phyloP scores from a whole-genome alignment of 306 rosid genomes.

The Macrotyloma uniflorum region DNA sequence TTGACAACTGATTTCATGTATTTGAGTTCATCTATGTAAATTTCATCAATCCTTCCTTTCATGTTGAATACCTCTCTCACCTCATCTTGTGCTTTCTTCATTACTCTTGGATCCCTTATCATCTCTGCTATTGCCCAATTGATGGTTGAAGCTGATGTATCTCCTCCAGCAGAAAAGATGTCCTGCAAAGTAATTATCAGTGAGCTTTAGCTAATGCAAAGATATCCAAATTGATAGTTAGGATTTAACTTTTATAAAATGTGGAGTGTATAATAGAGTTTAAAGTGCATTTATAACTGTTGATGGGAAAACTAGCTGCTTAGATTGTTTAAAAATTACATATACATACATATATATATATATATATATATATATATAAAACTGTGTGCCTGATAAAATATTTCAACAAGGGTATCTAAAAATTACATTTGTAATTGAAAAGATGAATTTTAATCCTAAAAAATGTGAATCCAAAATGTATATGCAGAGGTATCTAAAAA shows the following conservation, averaged over 20 bases:
- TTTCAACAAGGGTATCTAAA: too few relatives aligned
- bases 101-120: background rate
- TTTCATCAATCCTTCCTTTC: background rate
- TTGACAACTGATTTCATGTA: background rate
- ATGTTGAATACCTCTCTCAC: background rate
- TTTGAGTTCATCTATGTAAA: background rate
- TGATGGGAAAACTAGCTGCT: background rate
- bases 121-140: background rate
- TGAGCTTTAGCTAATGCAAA: too few relatives aligned
- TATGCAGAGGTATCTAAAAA: too few relatives aligned
- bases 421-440: too few relatives aligned
- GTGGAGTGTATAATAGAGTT: background rate
- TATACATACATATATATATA: background rate
- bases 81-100: background rate
- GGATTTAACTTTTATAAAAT: background rate
- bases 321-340: background rate
- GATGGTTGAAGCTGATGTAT: constrained; percentile 22
- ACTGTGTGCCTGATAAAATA: too few relatives aligned
- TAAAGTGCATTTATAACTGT: background rate
- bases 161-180: constrained; percentile 37
- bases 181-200: constrained; percentile 7
- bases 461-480: too few relatives aligned
- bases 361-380: too few relatives aligned
- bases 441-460: too few relatives aligned
- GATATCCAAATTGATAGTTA: background rate